Base-by-base conservation (phyloP, 805 yeast genomes). In the Kodamaea restingae region DNA sequence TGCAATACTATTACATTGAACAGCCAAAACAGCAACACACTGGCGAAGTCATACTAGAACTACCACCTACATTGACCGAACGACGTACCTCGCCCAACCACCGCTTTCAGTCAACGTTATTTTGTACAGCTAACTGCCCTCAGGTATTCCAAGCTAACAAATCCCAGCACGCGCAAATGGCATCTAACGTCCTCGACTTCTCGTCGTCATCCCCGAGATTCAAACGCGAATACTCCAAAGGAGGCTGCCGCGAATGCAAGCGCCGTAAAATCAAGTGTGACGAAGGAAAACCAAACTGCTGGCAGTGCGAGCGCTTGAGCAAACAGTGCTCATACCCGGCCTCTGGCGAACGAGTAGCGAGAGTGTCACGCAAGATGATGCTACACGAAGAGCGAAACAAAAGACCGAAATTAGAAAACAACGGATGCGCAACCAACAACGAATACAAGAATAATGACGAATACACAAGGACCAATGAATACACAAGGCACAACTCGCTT, bases 171-270 rank as follows among this genome's bases (percentile, higher is more conserved):
- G n/a, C n/a, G n/a, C n/a, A n/a, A 12, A 46, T 46, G 49, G 39
- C 43, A 15, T 46, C 50, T 24, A 40, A 41, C 22, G 43, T 46
- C n/a, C 24, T 46, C 18, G 47, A 46, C 36, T 38, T 46, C 20
- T 40, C 45, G 5, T 21, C 32, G n/a, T 8, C 34, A 26, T 20
- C 26, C 22, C 30, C 41, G 11, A 37, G 32, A 30, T 33, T 17
- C 43, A 46, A 42, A 25, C 48, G 46, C 9, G 58, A 51, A 42
- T 67, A 67, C 45, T 56, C 61, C 46, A 63, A 64, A 39, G 58
- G 56, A 12, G 74, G 74, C 3, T 69, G 74, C 45, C 46, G 58
- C 12, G 71, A 65, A 41, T 69, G 74, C 46, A 68, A 67, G 43
- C 54, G 70, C 18, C 55, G 71, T 38, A 69, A 68, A 42, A 67